Percentiles rank a stretch among this genome's conserved stretches.
These are phyloP conservation scores for Aspergillus homomorphus DNA, from an alignment of 495 filamentous ascomycete species.

Conservation along the genomic window DNA sequence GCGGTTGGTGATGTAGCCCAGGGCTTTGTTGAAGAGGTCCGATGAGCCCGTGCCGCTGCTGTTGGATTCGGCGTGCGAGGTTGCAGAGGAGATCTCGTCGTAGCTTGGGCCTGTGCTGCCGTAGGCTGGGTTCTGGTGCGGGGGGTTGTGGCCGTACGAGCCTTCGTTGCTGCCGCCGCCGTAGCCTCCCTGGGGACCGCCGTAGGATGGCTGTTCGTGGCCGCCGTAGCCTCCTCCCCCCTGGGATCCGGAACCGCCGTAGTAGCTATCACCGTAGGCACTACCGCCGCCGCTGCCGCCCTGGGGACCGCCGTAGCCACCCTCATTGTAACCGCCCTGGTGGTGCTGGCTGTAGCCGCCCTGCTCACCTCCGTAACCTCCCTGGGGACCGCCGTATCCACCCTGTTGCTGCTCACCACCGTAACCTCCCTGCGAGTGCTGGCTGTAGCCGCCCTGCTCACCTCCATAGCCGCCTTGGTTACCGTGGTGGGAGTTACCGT, in stretches of 20 bases:
- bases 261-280: too few relatives aligned
- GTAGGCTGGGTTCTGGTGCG: conserved; percentile 5
- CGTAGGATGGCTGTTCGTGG: not conserved
- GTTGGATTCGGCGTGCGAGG: conserved; percentile 46
- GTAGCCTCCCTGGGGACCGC: too few relatives aligned
- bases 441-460: conserved; percentile 10
- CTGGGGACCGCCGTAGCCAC: not conserved
- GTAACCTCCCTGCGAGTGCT: not conserved
- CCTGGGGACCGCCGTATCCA: too few relatives aligned
- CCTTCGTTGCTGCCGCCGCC: not conserved
- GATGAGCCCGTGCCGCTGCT: conserved; percentile 30
- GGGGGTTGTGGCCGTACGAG: not conserved
- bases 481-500: conserved; percentile 12
- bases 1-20: conserved; percentile 48
- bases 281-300: conserved; percentile 14
- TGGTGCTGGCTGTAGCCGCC: not conserved
- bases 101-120: conserved; percentile 14
- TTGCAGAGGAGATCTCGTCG: conserved; percentile 47
- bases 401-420: not conserved
- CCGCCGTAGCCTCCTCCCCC: not conserved
- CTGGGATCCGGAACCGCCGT: not conserved
- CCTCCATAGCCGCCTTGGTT: conserved; percentile 12
- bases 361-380: too few relatives aligned
- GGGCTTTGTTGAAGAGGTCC: conserved; percentile 46
- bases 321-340: not conserved